Base-by-base conservation (phyloP, 345 rosid species). In the Abelmoschus esculentus region DNA sequence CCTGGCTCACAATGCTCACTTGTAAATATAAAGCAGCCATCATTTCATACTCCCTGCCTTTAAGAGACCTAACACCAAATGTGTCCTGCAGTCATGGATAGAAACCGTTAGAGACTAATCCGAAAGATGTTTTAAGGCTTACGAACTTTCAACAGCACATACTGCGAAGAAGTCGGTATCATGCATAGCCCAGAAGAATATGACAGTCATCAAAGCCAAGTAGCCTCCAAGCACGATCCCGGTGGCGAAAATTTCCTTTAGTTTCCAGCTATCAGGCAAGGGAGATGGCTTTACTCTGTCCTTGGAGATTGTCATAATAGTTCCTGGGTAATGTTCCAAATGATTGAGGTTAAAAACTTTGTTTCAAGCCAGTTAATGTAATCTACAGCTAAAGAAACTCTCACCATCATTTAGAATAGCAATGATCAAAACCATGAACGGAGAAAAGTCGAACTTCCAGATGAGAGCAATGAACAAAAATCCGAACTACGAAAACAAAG, bases 1-100 rank as follows among this genome's bases (percentile, higher is more conserved):
- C 96, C 80, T 91, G 97, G 76, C 97, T 93, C 74, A 93, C 92
- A 5, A 91, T 93, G 80, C 98, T 93, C 58, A 93, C 98, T 93
- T 93, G 98, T 38, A 93, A 84, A 78, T 91, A 93, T 58, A 93
- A 73, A 71, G 96, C 98, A 61, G 88, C 87, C 86, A 85, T 93
- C 85, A 86, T 82, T 73, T 91, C 96, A 19, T 81, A 36, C 0
- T 72, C 84, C 1, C 13, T 76, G 3, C 53, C 70, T 61, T 72
- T 79, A 1, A 93, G 42, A 29, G 78, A 38, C 70, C 72, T 85
- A 52, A 91, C 96, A 11, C 81, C 77, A 74, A 93, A 91, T 34
- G 75, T 81, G 2, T 88, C 83, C 98, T 93, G 72, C 49, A 75
- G 66, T 67, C n/a, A 38, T 32, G 46, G 69, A 40, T 46, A 47